Evolutionary conservation across 2,329 filamentous ascomycete species (phyloP), one percentile per base, ranked within the genome.

Genomic region (Sporothrix mexicana): DNA sequence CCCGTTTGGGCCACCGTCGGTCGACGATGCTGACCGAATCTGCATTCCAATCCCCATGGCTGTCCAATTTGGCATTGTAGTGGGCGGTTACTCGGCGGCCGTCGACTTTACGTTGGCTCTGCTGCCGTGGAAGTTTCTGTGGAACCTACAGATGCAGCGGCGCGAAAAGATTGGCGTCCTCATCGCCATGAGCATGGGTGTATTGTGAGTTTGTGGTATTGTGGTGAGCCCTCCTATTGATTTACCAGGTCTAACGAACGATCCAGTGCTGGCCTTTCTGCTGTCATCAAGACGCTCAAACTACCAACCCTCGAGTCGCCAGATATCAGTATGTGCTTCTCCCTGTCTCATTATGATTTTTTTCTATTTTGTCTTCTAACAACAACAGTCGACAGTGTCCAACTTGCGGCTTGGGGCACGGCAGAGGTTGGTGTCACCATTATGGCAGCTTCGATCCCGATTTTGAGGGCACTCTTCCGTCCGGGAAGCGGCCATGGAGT

Each of bases 371-470:
- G 13, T 12, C 30, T 7, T 10, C 36, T 47, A 23, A 57, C 51
- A 7, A 53, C 17, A 4, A 0, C 23, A 55, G 67, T 72, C 9
- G 73, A 77, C 53, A 69, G 73, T 2, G 75, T 76, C 57, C 74
- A 77, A n/a, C 77, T 80, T 7, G 67, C 73, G 0, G 75, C 78
- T 25, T 79, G 77, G 77, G 78, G 78, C 41, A 75, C 77, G 15
- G 78, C 78, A 10, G 80, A 82, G 73, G 78, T 78, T 5, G 78
- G 79, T 53, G 79, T 80, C 17, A 81, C 80, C 13, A 81, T 82
- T 64, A 79, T 80, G 75, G 80, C 78, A 5, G 77, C 79, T 0
- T 80, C 79, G 13, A 78, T 81, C 36, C 80, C 75, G 2, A 76
- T 80, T 9, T 72, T 81, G n/a, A 78, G 79, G 15, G 77, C 77